Evolutionary conservation across 1,139 yeast genomes (phyloP), one percentile per base, ranked within the genome.

Genomic region (Nakaseomyces kungkrabaensis): DNA sequence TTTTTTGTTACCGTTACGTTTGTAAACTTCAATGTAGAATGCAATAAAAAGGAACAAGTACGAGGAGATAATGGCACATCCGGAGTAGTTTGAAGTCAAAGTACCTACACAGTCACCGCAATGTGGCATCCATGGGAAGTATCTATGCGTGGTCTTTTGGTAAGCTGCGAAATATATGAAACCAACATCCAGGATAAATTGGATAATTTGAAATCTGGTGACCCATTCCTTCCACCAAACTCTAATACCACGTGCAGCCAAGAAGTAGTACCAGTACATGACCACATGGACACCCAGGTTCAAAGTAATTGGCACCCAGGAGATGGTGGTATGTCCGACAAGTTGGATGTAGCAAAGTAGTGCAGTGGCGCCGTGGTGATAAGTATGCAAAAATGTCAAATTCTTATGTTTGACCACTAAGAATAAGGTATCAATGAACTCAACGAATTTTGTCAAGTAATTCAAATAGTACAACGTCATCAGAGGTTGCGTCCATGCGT

Each of bases 171-270:
- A 84, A 69, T 85, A 85, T 55, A 85, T 86, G 64, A 84, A 83
- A 3, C 77, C 81, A 63, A 85, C 75, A 66, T 84, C 94, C 60
- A 85, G 73, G 47, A 85, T 68, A 58, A 85, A 85, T 69, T 85
- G 94, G 56, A 82, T 72, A 66, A 85, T 85, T 70, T 85, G 94
- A 74, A 83, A 81, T 61, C 88, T 76, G 48, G 94, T 85, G 56
- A 85, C 90, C 92, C 92, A 85, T 71, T 84, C 88, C 69, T 85
- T 85, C 94, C 94, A 85, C 94, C 94, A 85, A 47, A 85, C 94
- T 68, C 85, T 77, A 60, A 85, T 82, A 55, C 92, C 92, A 69
- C 89, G 76, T 34, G 94, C 86, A 42, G 90, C 84, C 58, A 85
- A 74, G 73, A 84, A 84, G 70, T 85, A 85, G 72, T 85, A 85